Evolutionary conservation across 2,329 filamentous ascomycete species (phyloP), one percentile per base, ranked within the genome.

Genomic region (Penicillium polonicum): DNA sequence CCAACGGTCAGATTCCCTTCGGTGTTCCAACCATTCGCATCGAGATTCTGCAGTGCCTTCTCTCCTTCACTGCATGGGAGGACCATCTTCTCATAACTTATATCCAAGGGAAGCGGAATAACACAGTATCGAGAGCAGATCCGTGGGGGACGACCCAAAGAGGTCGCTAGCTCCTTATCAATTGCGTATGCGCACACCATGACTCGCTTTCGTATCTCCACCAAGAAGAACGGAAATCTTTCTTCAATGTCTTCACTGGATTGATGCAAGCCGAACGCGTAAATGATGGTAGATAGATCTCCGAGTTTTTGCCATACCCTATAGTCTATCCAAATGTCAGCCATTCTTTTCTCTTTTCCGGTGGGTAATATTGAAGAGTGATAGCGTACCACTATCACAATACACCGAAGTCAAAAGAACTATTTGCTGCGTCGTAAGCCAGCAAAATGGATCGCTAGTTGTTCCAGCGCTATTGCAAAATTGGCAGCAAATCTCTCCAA

Each of bases 151-250:
- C 79, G 72, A 3, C 79, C 79, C 2, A 81, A 70, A 36, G 80
- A 79, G 2, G 80, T 75, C 0, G 77, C 74, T 3, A 80, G 60
- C 27, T 75, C 76, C 56, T 80, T 81, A 59, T 81, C 79, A 0
- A 73, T 70, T 0, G 74, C 72, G 52, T 79, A 81, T 5, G 72
- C 70, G 1, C 71, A 69, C 2, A 72, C 71, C 62, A 80, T 78
- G 1, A 68, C 65, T 3, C 70, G 65, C 36, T 70, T 69, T 15
- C 77, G 69, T 1, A 79, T 60, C 29, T 77, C 68, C 0, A 59
- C 52, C 0, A 80, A 57, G 19, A 78, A 79, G 2, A 64, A 58
- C 0, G 77, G 73, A 5, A 62, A 23, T 66, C 23, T 21, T 5
- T 19, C 21, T 13, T 57, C 54, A 1, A 27, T 17, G 1, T 48